Evolutionary conservation across 352 stramenopile species (phyloP).

Genomic region (Globisporangium splendens): DNA sequence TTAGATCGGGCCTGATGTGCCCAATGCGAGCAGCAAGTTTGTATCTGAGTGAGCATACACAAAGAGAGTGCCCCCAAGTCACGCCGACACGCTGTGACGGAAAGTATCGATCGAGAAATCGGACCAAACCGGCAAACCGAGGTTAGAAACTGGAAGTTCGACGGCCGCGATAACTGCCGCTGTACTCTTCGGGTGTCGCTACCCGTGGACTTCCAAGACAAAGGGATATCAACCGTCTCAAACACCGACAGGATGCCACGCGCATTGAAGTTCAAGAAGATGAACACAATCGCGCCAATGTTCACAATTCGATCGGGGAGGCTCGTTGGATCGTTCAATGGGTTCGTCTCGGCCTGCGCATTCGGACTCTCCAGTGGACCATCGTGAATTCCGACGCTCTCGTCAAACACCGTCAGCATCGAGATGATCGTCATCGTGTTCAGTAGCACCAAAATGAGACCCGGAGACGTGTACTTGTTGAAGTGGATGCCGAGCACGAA

Average conservation of each 20-base stretch:
- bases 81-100: constrained; percentile 56
- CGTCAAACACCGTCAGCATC: constrained; percentile 62
- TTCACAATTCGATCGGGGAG: constrained; percentile 68
- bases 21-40: constrained; percentile 54
- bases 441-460: constrained; percentile 32
- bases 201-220: constrained; percentile 69
- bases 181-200: constrained; percentile 50
- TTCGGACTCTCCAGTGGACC: constrained; percentile 50
- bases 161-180: constrained; percentile 56
- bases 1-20: too few species aligned
- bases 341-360: constrained; percentile 31
- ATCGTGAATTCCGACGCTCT: constrained; percentile 50
- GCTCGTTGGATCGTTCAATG: constrained; percentile 45
- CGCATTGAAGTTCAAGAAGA: constrained; percentile 77
- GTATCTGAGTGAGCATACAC: constrained; percentile 56
- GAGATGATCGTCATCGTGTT: constrained; percentile 62
- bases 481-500: constrained; percentile 63
- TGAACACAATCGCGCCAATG: constrained; percentile 70
- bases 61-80: constrained; percentile 65
- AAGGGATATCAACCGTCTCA: constrained; percentile 81
- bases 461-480: constrained; percentile 69
- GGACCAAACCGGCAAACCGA: constrained; percentile 61
- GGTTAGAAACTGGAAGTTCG: constrained; percentile 83
- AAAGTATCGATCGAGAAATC: constrained; percentile 81
- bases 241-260: constrained; percentile 79